Percentiles rank a stretch among this genome's conserved stretches.
Evolutionary conservation across 805 yeast species (phyloP).

Genomic region (Kuraishia molischiana): DNA sequence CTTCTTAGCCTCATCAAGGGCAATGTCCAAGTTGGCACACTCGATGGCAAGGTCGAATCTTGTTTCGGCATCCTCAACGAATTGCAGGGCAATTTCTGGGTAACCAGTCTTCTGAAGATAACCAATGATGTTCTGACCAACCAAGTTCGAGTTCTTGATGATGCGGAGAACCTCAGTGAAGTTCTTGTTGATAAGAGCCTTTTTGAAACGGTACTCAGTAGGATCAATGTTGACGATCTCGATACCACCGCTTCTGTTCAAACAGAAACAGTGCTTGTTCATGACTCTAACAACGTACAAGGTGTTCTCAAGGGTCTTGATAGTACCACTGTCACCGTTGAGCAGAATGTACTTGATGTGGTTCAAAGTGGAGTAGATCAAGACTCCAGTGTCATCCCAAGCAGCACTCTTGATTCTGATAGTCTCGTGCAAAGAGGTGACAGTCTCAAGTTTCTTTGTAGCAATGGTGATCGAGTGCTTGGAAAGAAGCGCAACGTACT

Average conservation of each 20-base stretch:
- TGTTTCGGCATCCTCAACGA: conserved; percentile 93
- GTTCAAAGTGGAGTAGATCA: conserved; percentile 88
- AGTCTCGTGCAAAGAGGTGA: conserved; percentile 89
- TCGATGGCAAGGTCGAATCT: conserved; percentile 93
- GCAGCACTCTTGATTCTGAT: conserved; percentile 94
- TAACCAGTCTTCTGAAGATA: conserved; percentile 91
- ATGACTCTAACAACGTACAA: conserved; percentile 67
- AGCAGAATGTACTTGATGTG: conserved; percentile 89
- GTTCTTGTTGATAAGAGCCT: conserved; percentile 81
- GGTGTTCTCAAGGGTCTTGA: conserved; percentile 85
- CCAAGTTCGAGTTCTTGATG: conserved; percentile 81
- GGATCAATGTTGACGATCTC: conserved; percentile 80
- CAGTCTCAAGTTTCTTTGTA: conserved; percentile 61
- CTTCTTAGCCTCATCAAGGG: conserved; percentile 78
- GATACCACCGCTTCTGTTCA: conserved; percentile 79
- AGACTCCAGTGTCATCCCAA: conserved; percentile 92
- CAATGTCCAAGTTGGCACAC: conserved; percentile 81
- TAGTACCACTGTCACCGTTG: conserved; percentile 93
- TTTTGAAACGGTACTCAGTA: conserved; percentile 93
- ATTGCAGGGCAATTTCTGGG: conserved; percentile 95
- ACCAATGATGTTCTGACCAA: conserved; percentile 95
- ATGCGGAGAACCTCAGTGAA: conserved; percentile 87
- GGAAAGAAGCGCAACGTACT: conserved; percentile 76
- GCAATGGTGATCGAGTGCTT: conserved; percentile 92
- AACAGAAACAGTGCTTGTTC: conserved; percentile 66